Evolutionary conservation across 805 yeast genomes (phyloP), one percentile per base, ranked within the genome.

Genomic region (Pichia paraexigua): DNA sequence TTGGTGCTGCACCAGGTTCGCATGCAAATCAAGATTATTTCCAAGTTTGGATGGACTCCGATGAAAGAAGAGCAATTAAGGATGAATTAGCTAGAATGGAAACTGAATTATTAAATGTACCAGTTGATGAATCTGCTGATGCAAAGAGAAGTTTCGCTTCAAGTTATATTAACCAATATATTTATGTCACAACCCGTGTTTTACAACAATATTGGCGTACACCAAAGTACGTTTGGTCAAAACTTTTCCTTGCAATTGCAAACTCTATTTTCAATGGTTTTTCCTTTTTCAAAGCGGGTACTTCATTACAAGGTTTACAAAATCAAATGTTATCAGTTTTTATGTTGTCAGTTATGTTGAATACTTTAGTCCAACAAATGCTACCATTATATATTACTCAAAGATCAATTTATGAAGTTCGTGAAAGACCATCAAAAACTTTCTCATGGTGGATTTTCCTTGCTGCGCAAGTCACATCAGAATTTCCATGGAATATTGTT

Each of bases 1-100:
- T 84, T 60, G 90, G 91, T 61, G 90, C 90, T 49, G 89, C 90
- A 37, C 90, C 90, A 8, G 90, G 89, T 49, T 79, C 87, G 37
- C 83, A 80, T 58, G 86, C 89, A 20, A 73, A 73, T 46, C 86
- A 82, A 67, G 87, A 85, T 65, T 85, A 83, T 61, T 74, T 79
- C 61, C 83, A 85, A 61, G 88, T 85, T 46, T 87, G 97, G 96
- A 68, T 77, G 64, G 74, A 76, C 46, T 87, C 95, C 39, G 67
- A 67, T 0, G 90, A 88, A 63, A 78, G 77, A 59, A 61, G 68
- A 49, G 80, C 74, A 8, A 79, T 85, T 37, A 76, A 79, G 52
- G 67, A 63, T 2, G 92, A 86, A 63, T 73, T 87, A 58, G 78
- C 74, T 21, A 52, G 64, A 45, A 80, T 88, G 91, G 89, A 79